These are phyloP conservation scores for Quercus engelmannii DNA, from an alignment of 306 rosid species.

Conservation along the genomic window DNA sequence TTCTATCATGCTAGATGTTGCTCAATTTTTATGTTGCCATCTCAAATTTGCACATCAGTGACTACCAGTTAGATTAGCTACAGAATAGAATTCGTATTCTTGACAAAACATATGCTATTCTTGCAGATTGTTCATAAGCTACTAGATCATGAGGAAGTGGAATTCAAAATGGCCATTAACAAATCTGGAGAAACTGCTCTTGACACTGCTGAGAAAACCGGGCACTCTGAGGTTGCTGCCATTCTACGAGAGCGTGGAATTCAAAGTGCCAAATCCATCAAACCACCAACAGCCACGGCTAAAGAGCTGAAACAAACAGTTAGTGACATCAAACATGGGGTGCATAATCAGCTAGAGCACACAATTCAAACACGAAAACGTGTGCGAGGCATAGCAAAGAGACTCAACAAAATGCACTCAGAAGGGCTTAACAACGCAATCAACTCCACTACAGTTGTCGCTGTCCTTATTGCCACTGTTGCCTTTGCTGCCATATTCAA, in stretches of 20 bases:
- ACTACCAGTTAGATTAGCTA: constrained; percentile 4
- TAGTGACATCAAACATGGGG: constrained; percentile 72
- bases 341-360: constrained; percentile 80
- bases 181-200: constrained; percentile 68
- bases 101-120: constrained; percentile 5
- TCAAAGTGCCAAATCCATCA: constrained; percentile 55
- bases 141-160: constrained; percentile 40
- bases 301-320: constrained; percentile 65
- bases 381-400: constrained; percentile 60
- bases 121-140: constrained; percentile 59
- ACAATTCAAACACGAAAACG: constrained; percentile 58
- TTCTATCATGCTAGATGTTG: no score
- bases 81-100: background rate
- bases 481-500: constrained; percentile 80
- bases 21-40: background rate
- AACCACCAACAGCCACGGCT: constrained; percentile 41
- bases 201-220: constrained; percentile 61
- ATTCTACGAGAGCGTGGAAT: constrained; percentile 49
- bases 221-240: constrained; percentile 33
- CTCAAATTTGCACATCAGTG: background rate
- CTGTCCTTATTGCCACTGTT: constrained; percentile 79
- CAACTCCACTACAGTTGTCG: constrained; percentile 71
- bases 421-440: constrained; percentile 86
- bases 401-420: constrained; percentile 66
- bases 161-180: constrained; percentile 34